Evolutionary conservation across 176 grass and related monocot species (phyloP).

Genomic region (Carex cristatella): DNA sequence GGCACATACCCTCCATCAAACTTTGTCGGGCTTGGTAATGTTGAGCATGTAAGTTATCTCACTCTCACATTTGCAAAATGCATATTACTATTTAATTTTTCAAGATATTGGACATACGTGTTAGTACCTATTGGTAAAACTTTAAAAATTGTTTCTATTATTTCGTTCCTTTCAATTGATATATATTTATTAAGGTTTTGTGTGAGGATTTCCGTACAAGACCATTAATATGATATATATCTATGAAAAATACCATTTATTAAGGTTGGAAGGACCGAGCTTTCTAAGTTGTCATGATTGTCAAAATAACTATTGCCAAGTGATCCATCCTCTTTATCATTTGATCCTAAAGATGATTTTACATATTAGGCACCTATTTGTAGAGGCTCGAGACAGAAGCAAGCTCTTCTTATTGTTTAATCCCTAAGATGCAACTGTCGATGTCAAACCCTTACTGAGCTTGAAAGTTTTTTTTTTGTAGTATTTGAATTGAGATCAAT

Average conservation of each 20-base stretch:
- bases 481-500: background rate
- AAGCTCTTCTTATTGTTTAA: background rate
- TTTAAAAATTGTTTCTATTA: background rate
- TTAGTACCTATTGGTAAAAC: background rate
- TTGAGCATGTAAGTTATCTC: background rate
- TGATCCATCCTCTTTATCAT: no score
- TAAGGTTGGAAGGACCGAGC: background rate
- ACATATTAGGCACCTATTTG: background rate
- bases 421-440: background rate
- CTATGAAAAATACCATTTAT: background rate
- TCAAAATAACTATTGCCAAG: no score
- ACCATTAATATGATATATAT: background rate
- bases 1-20: slow-evolving; percentile 20
- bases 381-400: background rate
- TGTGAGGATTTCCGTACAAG: background rate
- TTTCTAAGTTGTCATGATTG: no score
- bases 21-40: slow-evolving; percentile 1
- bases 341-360: background rate
- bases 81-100: background rate
- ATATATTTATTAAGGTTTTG: background rate
- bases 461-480: background rate
- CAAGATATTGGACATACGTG: no score
- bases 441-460: background rate
- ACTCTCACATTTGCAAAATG: background rate
- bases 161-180: background rate